Evolutionary conservation across 805 yeast species (phyloP).

Genomic region (Pichia ethanolica): DNA sequence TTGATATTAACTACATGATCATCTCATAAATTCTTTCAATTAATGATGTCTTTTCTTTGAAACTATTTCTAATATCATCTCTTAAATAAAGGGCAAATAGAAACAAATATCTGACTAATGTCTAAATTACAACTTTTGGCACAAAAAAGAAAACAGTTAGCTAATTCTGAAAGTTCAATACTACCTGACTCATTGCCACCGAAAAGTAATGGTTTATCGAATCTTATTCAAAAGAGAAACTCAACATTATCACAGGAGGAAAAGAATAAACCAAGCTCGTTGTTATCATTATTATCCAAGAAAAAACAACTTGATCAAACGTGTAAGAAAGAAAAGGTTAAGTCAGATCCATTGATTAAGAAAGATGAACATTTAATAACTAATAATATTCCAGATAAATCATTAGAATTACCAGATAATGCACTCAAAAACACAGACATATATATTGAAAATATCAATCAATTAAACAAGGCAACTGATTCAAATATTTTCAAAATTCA

Average conservation of each 20-base stretch:
- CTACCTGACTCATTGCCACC: background rate
- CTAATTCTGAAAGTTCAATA: background rate
- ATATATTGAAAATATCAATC: background rate
- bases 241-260: background rate
- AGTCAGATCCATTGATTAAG: too few species aligned
- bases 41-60: too few species aligned
- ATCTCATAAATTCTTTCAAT: too few species aligned
- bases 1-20: too few species aligned
- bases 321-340: too few species aligned
- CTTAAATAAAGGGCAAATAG: too few species aligned
- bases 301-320: background rate
- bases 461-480: too few species aligned
- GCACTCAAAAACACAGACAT: too few species aligned
- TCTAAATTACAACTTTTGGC: slow-evolving; percentile 17
- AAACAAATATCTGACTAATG: background rate
- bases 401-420: too few species aligned
- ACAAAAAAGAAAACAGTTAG: slow-evolving; percentile 3
- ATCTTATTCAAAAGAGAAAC: background rate
- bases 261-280: background rate
- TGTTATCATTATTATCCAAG: background rate
- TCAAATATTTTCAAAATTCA: background rate
- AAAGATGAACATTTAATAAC: too few species aligned
- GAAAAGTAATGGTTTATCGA: background rate
- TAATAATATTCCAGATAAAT: too few species aligned
- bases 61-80: too few species aligned